Percentiles rank a stretch among this genome's conserved stretches.
Evolutionary conservation across 805 yeast species (phyloP).

Genomic region (Kodamaea neixiangensis): DNA sequence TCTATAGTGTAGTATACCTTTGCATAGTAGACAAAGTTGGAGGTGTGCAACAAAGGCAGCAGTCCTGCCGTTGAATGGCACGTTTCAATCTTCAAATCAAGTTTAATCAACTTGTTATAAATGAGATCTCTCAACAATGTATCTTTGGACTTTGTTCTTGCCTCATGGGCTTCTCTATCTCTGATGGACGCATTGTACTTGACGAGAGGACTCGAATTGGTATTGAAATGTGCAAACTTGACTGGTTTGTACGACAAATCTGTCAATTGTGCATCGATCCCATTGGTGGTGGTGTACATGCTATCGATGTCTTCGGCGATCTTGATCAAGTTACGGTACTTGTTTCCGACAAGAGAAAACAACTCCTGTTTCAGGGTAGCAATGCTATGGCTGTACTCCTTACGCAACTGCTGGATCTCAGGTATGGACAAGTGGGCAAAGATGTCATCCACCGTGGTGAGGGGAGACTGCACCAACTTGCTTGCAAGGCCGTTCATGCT

Average conservation of each 20-base stretch:
- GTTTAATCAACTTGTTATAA: constrained; percentile 28
- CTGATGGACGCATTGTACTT: constrained; percentile 24
- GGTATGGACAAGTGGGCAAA: constrained; percentile 33
- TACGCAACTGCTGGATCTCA: constrained; percentile 33
- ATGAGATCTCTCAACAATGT: constrained; percentile 32
- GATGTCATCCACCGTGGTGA: constrained; percentile 34
- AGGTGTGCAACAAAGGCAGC: constrained; percentile 25
- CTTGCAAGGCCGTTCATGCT: constrained; percentile 4
- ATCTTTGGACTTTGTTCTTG: constrained; percentile 21
- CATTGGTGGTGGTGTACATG: constrained; percentile 27
- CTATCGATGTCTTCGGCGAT: constrained; percentile 45
- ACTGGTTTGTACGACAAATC: constrained; percentile 34
- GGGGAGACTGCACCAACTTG: constrained; percentile 10
- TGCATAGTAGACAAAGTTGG: constrained; percentile 32
- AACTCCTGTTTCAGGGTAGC: constrained; percentile 32
- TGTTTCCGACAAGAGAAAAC: constrained; percentile 40
- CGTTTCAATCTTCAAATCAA: constrained; percentile 28
- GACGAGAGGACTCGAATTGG: constrained; percentile 17
- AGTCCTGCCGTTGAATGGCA: constrained; percentile 1
- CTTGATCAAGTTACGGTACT: constrained; percentile 44
- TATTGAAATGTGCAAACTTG: constrained; percentile 27
- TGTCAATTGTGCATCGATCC: constrained; percentile 27
- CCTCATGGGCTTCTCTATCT: constrained; percentile 17
- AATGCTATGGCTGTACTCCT: constrained; percentile 30
- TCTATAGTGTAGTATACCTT: constrained; percentile 37